Base-by-base conservation (phyloP, 208 protist species). In the Trypanosoma congolense region DNA sequence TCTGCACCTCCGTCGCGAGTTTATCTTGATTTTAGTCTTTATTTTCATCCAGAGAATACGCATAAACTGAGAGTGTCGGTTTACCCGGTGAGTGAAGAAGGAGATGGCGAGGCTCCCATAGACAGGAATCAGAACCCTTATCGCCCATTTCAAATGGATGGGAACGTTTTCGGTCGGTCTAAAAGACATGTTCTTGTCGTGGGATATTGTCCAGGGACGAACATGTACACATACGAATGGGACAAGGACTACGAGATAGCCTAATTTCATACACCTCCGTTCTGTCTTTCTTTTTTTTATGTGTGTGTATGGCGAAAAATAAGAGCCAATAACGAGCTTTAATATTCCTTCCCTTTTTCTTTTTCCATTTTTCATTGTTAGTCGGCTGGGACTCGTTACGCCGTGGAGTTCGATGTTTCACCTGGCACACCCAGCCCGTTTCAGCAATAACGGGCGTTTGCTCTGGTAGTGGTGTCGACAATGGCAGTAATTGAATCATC, bases 1-100 rank as follows among this genome's bases (percentile, higher is more conserved):
- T 38, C 9, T 38, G 12, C 33, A 12, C 38, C 60, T 22, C 51
- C 60, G 26, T 42, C 51, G 16, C 60, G 60, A 14, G 44, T 66
- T 8, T 66, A 40, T 22, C 52, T 66, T 55, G 16, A 3, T n/a
- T 47, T 63, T 0, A 21, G 24, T 47, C 36, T 48, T 16, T 3
- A 55, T 24, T 40, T 55, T 55, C 25, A 51, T 19, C 28, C 1
- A 10, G 35, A 48, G 24, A 21, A 9, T 26, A 1, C 6, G 2
- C 50, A 22, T 18, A 26, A 29, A 9, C 24, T 64, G 29, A 16
- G 49, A 5, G 30, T 64, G 9, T 38, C n/a, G 18, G 26, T 66
- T 57, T 59, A 36, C 25, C 60, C 60, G 14, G 25, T 54, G 18
- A 33, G 29, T n/a, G 46, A 49, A 40, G 38, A 52, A 16, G 19